A percentile compares a stretch with the other conserved stretches of the same genome.
Conservation (phyloP, 1,284 basidiomycete species). For the Flammula alnicola region DNA sequence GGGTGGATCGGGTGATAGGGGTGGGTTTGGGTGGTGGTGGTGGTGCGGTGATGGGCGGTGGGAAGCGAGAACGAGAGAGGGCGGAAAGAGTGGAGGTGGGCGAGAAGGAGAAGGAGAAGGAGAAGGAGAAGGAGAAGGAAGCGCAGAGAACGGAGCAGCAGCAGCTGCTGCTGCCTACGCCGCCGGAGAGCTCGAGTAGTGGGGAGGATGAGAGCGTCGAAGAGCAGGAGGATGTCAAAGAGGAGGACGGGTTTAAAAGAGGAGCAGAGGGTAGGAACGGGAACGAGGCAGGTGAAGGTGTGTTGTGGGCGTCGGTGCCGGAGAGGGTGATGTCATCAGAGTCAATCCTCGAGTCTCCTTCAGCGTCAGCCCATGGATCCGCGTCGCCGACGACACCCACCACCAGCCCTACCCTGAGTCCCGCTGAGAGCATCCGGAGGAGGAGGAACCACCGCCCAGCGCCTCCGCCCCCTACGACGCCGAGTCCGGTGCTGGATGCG, state of each 20-base stretch:
- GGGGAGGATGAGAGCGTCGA: not conserved
- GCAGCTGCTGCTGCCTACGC: slow-evolving; percentile 12
- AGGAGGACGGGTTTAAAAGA: not conserved
- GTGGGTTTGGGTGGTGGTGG: not conserved
- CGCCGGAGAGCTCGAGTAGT: slow-evolving; percentile 12
- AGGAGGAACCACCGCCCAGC: slow-evolving; percentile 2
- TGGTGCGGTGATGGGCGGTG: not conserved
- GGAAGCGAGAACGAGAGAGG: not conserved
- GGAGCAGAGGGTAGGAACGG: not conserved
- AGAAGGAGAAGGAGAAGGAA: not conserved
- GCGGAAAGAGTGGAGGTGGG: not conserved
- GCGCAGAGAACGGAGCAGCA: too few species aligned
- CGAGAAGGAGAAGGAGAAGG: not conserved
- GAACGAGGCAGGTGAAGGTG: too few species aligned
- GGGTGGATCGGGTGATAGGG: not conserved
- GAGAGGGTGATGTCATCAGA: too few species aligned
- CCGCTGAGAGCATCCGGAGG: too few species aligned
- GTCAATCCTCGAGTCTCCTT: too few species aligned
- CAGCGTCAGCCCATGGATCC: too few species aligned
- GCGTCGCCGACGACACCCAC: not conserved
- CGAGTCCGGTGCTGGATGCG: not conserved
- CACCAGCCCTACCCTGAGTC: too few species aligned
- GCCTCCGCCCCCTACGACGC: slow-evolving; percentile 1
- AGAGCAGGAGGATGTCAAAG: not conserved
- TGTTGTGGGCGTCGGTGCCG: too few species aligned